Percentiles rank a stretch among this genome's conserved stretches.
These are phyloP conservation scores for Babesia ovata DNA, from an alignment of 169 alveolate genomes.

Conservation along the genomic window DNA sequence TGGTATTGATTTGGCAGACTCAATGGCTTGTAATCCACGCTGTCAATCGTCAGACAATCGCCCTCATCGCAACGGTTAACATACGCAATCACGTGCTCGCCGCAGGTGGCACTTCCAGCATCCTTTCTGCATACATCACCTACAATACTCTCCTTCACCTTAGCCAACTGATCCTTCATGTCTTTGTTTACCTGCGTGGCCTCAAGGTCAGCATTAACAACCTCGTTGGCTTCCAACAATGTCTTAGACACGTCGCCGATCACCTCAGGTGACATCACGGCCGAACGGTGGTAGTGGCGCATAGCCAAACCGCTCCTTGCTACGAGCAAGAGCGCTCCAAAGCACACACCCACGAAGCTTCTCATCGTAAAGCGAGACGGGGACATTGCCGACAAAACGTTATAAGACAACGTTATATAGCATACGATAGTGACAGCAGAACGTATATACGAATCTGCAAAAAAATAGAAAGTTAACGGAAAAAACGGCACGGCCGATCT, in stretches of 20 bases:
- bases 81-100: constrained; percentile 9
- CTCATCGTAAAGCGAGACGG: constrained; percentile 7
- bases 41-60: constrained; percentile 46
- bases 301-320: background rate
- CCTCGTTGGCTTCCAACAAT: background rate
- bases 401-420: no score
- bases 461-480: no score
- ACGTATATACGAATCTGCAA: no score
- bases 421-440: no score
- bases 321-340: background rate
- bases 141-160: background rate
- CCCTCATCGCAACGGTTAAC: constrained; percentile 38
- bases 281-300: constrained; percentile 4
- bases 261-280: constrained; percentile 5
- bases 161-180: background rate
- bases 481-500: no score
- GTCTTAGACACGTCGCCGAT: constrained; percentile 10
- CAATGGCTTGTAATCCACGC: constrained; percentile 19
- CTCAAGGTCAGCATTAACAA: background rate
- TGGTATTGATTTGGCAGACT: constrained; percentile 45
- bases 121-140: constrained; percentile 14
- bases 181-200: background rate
- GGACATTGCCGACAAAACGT: no score
- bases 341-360: background rate
- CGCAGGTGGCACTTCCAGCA: constrained; percentile 23